Base-by-base conservation (phyloP, 1,284 basidiomycete species). In the Wallemia mellicola region DNA sequence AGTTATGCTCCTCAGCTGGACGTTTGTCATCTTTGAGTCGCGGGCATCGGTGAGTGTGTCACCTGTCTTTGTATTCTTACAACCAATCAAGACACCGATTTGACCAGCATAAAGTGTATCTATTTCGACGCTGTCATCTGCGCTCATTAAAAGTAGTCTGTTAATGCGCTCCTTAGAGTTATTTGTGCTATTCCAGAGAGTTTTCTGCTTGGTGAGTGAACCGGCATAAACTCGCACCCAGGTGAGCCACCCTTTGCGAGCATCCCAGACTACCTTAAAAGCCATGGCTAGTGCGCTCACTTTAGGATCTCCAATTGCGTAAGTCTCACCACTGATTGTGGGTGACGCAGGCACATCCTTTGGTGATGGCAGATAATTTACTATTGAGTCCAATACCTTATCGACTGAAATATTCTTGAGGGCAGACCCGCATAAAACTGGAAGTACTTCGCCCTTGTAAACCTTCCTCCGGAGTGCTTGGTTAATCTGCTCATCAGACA, bases 221-320 rank as follows among this genome's bases (percentile, higher is more conserved):
- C 86, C 86, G 60, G 86, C 86, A 67, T 91, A 91, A 24, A 91
- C 77, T 25, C 86, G 75, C 30, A 91, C 80, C 66, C 87, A 91
- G 0, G 86, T 89, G 79, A 88, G 85, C 79, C 86, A 89, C 17
- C 86, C 86, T 63, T 76, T 77, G 61, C 77, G 77, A 63, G 79
- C 80, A 67, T 89, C 84, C 82, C 83, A 88, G 25, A 75, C 75
- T 22, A 91, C 86, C 67, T 91, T 91, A 83, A 87, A 91, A 0
- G 84, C 86, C 24, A 91, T 72, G 64, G 81, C 69, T 27, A 77
- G 77, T 24, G 82, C 66, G 26, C 60, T 54, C n/a, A 28, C 25
- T 25, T 63, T 59, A 26, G 27, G n/a, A 17, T 60, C 33, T 25
- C 54, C 28, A 15, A 63, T 54, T 11, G 28, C 30, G n/a, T 30